Evolutionary conservation across 2,329 filamentous ascomycete species (phyloP), one percentile per base, ranked within the genome.

Genomic region (Aureobasidium vineae): DNA sequence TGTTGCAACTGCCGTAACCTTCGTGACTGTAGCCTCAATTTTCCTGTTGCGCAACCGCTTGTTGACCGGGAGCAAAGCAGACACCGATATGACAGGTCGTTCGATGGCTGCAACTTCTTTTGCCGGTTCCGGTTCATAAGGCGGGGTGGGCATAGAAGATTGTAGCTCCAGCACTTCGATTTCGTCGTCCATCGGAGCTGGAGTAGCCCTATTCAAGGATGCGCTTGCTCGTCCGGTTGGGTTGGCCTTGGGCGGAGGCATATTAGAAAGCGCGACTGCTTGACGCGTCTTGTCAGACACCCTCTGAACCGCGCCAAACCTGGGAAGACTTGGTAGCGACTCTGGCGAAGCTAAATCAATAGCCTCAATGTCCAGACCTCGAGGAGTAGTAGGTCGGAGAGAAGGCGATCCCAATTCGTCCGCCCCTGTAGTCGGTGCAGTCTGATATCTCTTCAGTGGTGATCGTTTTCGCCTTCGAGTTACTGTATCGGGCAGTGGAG

Each of bases 401-500:
- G 68, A 8, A 43, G 59, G 15, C 65, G 70, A 33, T 56, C 60
- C 61, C 16, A 54, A 19, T 8, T 64, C 61, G 21, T 64, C 61
- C 1, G 11, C 36, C 5, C 64, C 38, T 8, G 45, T 41, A 6
- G 69, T 70, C 21, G 75, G 74, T 5, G 74, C 75, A 5, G 73
- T 75, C 59, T 72, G 69, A 41, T 68, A 63, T 61, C 74, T 68
- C 60, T 71, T 74, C 66, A 76, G 64, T 0, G 71, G 71, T 23
- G 69, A 70, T 47, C 72, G 72, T 45, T 68, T 72, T 40, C 73
- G 68, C 36, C 75, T 70, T 60, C 73, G 73, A 0, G 74, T 76
- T 2, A 77, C 72, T 3, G 74, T 74, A n/a, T 69, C 71, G 2
- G 75, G 74, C 6, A 77, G 66, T 5, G 53, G 63, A n/a, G 21